Percentiles rank a stretch among this genome's conserved stretches.
These are phyloP conservation scores for Haplosporangium gracile DNA, from an alignment of 192 early-diverging fungal genomes.

Conservation along the genomic window DNA sequence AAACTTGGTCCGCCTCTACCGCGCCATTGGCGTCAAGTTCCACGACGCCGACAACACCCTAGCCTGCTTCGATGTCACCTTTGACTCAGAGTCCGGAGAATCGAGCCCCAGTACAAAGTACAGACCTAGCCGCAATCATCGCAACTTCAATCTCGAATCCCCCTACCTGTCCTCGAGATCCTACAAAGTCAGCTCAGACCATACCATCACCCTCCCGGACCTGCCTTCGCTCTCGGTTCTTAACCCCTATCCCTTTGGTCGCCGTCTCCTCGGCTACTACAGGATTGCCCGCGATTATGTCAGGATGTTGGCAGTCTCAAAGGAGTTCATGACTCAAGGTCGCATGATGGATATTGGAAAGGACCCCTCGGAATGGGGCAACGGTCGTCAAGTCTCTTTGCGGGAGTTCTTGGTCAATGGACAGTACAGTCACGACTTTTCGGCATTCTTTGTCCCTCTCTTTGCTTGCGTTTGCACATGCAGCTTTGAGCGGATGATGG, in stretches of 20 bases:
- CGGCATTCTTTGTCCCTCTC: conserved; percentile 50
- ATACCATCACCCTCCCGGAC: conserved; percentile 54
- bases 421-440: conserved; percentile 53
- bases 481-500: conserved; percentile 57
- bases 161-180: conserved; percentile 50
- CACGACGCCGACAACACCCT: conserved; percentile 55
- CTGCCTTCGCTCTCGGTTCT: conserved; percentile 44
- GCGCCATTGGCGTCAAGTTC: conserved; percentile 50
- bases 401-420: conserved; percentile 43
- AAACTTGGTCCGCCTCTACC: conserved; percentile 46
- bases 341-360: conserved; percentile 56
- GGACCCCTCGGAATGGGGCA: conserved; percentile 50
- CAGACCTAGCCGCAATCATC: not conserved
- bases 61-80: conserved; percentile 52
- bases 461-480: conserved; percentile 61
- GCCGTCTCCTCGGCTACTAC: conserved; percentile 51
- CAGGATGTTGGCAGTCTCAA: conserved; percentile 43
- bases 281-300: conserved; percentile 55
- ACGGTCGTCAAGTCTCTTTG: conserved; percentile 41
- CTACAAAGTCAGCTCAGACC: conserved; percentile 48
- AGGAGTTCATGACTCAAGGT: conserved; percentile 53
- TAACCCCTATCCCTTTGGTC: conserved; percentile 54
- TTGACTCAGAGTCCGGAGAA: conserved; percentile 12
- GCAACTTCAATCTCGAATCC: conserved; percentile 31
- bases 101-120: not conserved